phyloP scores from a whole-genome alignment of 768 basidiomycete genomes.

The Boletus patriciae region DNA sequence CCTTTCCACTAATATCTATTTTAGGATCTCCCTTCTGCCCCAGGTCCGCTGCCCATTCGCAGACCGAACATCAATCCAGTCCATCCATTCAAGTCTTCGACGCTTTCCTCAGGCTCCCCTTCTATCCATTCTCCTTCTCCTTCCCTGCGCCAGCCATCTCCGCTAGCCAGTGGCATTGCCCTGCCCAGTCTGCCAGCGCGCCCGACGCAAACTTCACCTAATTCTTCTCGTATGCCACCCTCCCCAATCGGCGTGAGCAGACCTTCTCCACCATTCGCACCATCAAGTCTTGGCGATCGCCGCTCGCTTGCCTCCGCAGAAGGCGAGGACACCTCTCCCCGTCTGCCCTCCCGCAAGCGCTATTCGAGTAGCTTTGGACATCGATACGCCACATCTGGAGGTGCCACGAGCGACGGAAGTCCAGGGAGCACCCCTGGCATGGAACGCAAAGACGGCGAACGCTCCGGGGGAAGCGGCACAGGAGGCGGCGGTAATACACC shows the following conservation, averaged over 20 bases:
- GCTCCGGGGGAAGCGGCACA: conserved; percentile 21
- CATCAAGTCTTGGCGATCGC: conserved; percentile 44
- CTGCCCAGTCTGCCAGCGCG: conserved; percentile 38
- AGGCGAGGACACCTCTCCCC: conserved; percentile 34
- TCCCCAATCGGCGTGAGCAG: conserved; percentile 39
- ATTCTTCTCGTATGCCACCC: conserved; percentile 43
- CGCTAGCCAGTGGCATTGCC: conserved; percentile 35
- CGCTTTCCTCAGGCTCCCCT: conserved; percentile 49
- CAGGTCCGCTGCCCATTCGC: conserved; percentile 46
- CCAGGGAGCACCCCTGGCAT: conserved; percentile 16
- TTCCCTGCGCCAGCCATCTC: conserved; percentile 48
- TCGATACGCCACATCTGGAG: conserved; percentile 51
- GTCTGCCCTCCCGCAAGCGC: conserved; percentile 46
- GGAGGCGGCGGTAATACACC: conserved; percentile 25
- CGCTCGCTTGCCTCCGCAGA: conserved; percentile 39
- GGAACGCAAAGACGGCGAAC: conserved; percentile 25
- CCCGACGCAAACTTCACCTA: conserved; percentile 39
- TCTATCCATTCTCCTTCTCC: conserved; percentile 51
- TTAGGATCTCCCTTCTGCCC: conserved; percentile 40
- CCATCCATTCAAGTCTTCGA: conserved; percentile 51
- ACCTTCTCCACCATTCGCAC: conserved; percentile 42
- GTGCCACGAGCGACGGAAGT: conserved; percentile 41
- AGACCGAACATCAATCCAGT: conserved; percentile 42
- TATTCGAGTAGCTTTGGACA: conserved; percentile 82
- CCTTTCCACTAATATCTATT: conserved; percentile 7